These are phyloP conservation scores for Boletus insuetus DNA, from an alignment of 768 basidiomycete species.

Conservation along the genomic window DNA sequence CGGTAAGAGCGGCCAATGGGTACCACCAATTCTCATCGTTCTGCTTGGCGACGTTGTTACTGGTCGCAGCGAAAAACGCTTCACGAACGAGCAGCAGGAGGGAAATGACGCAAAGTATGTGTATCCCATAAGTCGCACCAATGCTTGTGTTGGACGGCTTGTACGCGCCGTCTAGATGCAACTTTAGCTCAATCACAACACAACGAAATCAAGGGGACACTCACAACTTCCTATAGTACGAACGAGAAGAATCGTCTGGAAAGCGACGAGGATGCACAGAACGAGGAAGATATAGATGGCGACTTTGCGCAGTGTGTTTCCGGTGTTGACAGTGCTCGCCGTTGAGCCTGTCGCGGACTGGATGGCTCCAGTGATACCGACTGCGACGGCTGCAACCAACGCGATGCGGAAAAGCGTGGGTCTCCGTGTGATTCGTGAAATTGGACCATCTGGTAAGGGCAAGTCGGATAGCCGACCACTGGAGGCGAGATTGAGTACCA, in stretches of 20 bases:
- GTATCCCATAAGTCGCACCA: constrained; percentile 23
- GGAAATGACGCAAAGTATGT: constrained; percentile 25
- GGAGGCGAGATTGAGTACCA: neutral
- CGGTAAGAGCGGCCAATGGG: constrained; percentile 32
- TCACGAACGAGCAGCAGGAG: constrained; percentile 30
- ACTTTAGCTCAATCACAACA: constrained; percentile 1
- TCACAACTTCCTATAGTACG: constrained; percentile 13
- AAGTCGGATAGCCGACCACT: constrained; percentile 24
- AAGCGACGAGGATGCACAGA: constrained; percentile 26
- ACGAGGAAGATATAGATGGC: constrained; percentile 28
- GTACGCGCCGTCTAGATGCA: constrained; percentile 19
- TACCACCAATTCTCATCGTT: constrained; percentile 34
- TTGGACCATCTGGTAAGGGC: constrained; percentile 21
- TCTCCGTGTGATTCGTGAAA: constrained; percentile 21
- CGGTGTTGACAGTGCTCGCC: constrained; percentile 6
- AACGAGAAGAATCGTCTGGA: constrained; percentile 24
- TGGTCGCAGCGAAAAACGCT: constrained; percentile 29
- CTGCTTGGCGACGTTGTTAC: constrained; percentile 17
- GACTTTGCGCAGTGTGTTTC: constrained; percentile 23
- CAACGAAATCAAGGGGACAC: constrained; percentile 2
- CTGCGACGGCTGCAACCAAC: constrained; percentile 20
- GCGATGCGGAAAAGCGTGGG: constrained; percentile 24
- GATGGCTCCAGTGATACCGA: constrained; percentile 29
- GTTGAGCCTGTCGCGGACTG: constrained; percentile 11
- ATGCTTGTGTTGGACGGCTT: constrained; percentile 14